Conservation (phyloP, 2,329 filamentous ascomycete species). For the Calonectria hongkongensis region DNA sequence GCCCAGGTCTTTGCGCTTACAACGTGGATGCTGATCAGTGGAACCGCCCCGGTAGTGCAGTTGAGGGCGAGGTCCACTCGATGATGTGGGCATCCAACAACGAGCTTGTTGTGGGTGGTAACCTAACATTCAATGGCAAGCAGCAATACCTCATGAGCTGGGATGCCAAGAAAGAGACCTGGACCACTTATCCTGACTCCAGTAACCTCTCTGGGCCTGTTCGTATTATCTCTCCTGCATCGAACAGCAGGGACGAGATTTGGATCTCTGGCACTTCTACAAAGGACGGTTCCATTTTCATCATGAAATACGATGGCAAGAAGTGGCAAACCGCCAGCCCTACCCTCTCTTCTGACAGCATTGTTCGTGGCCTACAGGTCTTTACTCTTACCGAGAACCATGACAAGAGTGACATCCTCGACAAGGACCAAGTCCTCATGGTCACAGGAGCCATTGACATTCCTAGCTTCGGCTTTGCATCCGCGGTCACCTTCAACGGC, state of each 20-base stretch:
- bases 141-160: conserved; percentile 82
- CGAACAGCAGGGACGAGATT: conserved; percentile 80
- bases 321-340: conserved; percentile 81
- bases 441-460: conserved; percentile 89
- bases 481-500: conserved; percentile 92
- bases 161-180: conserved; percentile 79
- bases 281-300: conserved; percentile 80
- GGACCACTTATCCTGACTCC: conserved; percentile 78
- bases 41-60: conserved; percentile 83
- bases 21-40: conserved; percentile 83
- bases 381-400: conserved; percentile 83
- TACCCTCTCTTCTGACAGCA: conserved; percentile 78
- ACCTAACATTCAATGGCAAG: conserved; percentile 79
- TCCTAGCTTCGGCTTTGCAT: conserved; percentile 85
- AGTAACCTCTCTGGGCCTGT: conserved; percentile 86
- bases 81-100: conserved; percentile 86
- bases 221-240: conserved; percentile 84
- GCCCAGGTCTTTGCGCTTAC: conserved; percentile 88
- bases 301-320: conserved; percentile 88
- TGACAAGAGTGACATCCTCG: conserved; percentile 77
- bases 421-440: conserved; percentile 82
- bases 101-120: conserved; percentile 85
- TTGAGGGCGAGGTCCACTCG: conserved; percentile 81
- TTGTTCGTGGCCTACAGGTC: conserved; percentile 87
- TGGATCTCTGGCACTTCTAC: conserved; percentile 86